Conservation (phyloP, 352 stramenopile species). For the Phytopythium litorale region DNA sequence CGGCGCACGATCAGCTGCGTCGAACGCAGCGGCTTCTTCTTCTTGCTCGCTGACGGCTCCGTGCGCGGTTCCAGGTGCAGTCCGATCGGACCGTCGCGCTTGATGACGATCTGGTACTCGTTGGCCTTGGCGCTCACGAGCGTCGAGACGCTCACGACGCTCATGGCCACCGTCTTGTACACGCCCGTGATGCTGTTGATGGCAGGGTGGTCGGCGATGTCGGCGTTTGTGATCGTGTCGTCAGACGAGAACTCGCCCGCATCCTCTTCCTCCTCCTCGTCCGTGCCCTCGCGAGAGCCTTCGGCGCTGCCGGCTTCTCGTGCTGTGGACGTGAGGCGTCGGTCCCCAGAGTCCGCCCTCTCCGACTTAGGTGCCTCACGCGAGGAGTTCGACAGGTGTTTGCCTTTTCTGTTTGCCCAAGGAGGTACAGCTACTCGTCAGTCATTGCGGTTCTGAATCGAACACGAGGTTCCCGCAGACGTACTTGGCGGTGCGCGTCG, state of each 20-base stretch:
- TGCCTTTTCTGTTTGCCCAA: slow-evolving; percentile 28
- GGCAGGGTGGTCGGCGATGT: slow-evolving; percentile 64
- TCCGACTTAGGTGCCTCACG: slow-evolving; percentile 56
- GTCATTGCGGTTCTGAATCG: not conserved
- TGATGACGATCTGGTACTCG: slow-evolving; percentile 78
- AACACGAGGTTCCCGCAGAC: not conserved
- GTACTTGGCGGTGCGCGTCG: slow-evolving; percentile 38
- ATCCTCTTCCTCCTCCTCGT: slow-evolving; percentile 41
- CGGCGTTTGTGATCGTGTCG: slow-evolving; percentile 64
- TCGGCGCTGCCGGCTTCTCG: slow-evolving; percentile 38
- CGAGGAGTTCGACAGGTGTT: slow-evolving; percentile 58
- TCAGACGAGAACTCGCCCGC: slow-evolving; percentile 53
- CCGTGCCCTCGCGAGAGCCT: slow-evolving; percentile 27
- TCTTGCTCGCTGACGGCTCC: slow-evolving; percentile 17
- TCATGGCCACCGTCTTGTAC: slow-evolving; percentile 78
- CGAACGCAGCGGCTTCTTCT: slow-evolving; percentile 39
- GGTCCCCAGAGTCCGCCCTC: slow-evolving; percentile 34
- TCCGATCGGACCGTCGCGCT: slow-evolving; percentile 49
- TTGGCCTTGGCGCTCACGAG: slow-evolving; percentile 70
- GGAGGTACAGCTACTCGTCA: not conserved
- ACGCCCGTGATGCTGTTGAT: slow-evolving; percentile 80
- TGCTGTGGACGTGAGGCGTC: slow-evolving; percentile 53
- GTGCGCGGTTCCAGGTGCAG: slow-evolving; percentile 49
- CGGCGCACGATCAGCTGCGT: slow-evolving; percentile 74
- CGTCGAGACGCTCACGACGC: slow-evolving; percentile 75